Base-by-base conservation (phyloP, 129 eudicot species). In the Glebionis coronaria region DNA sequence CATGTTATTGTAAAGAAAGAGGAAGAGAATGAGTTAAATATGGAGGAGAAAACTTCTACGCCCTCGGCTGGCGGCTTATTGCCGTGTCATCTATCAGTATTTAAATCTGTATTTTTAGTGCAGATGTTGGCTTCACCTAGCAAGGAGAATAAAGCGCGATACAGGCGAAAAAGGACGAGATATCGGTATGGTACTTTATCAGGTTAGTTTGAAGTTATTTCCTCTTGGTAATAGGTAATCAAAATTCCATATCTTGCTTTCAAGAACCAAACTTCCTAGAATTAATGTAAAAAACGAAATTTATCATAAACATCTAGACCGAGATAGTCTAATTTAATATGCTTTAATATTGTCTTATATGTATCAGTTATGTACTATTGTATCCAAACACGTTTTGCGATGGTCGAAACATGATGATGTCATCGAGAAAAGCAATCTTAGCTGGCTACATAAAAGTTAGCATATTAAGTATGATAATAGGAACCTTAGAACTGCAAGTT, bases 61-160 rank as follows among this genome's bases (percentile, higher is more conserved):
- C n/a, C n/a, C n/a, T n/a, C n/a, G n/a, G n/a, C n/a, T n/a, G n/a
- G n/a, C n/a, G n/a, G n/a, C n/a, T n/a, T n/a, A n/a, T n/a, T n/a
- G n/a, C n/a, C n/a, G n/a, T n/a, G n/a, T 65, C 64, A 72, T 77
- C 55, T 63, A 49, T 69, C 75, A 56, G 78, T 78, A 84, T 81
- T 88, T 75, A 79, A 66, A 88, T 52, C 68, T 65, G 47, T 61
- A 42, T 65, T 71, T 83, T 82, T 84, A 84, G 85, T 92, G 96
- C 96, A 92, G 98, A 92, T 92, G 91, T 96, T 86, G 98, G 88
- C 74, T 92, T 63, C 91, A 96, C 57, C 81, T 92, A 72, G 98
- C 98, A 21, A 88, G 98, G 79, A 88, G 98, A 88, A 88, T 92
- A 78, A 85, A 95, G 73, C 96, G 98, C 50, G 98, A 92, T 66